Evolutionary conservation across 805 yeast species (phyloP).

Genomic region (Metschnikowia borealis): DNA sequence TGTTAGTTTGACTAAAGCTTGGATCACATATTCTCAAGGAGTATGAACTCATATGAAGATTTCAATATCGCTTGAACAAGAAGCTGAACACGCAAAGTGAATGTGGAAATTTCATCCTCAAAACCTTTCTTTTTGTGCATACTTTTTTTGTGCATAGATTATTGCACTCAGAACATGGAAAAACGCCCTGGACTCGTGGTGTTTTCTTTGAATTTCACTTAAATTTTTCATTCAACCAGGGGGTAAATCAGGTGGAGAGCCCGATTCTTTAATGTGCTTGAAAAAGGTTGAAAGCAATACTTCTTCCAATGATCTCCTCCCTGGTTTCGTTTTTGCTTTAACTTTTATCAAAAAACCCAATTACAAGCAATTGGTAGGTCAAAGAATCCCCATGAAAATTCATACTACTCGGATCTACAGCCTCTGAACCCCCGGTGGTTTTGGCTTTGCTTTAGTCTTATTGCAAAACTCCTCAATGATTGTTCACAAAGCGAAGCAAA

Average conservation of each 20-base stretch:
- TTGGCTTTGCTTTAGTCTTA: slow-evolving; percentile 6
- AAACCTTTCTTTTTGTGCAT: slow-evolving; percentile 31
- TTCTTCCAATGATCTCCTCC: slow-evolving; percentile 27
- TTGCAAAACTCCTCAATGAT: slow-evolving; percentile 27
- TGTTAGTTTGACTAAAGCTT: slow-evolving; percentile 33
- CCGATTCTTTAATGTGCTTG: slow-evolving; percentile 32
- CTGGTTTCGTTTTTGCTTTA: neutral
- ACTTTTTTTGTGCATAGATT: slow-evolving; percentile 22
- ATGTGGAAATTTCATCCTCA: slow-evolving; percentile 19
- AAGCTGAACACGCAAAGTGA: slow-evolving; percentile 13
- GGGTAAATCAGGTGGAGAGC: slow-evolving; percentile 25
- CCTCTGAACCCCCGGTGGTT: neutral
- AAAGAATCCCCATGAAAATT: slow-evolving; percentile 24
- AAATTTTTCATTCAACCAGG: slow-evolving; percentile 15
- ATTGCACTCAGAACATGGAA: slow-evolving; percentile 26
- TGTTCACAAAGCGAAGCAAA: slow-evolving; percentile 34
- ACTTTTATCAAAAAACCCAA: slow-evolving; percentile 21
- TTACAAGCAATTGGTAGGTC: slow-evolving; percentile 26
- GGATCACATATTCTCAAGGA: slow-evolving; percentile 39
- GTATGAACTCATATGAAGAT: slow-evolving; percentile 34
- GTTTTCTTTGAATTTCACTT: slow-evolving; percentile 21
- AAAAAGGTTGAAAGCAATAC: slow-evolving; percentile 35
- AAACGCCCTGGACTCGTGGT: slow-evolving; percentile 26
- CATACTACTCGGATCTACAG: neutral
- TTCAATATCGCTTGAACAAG: slow-evolving; percentile 32